Evolutionary conservation across 192 early-diverging fungal species (phyloP), one percentile per base, ranked within the genome.

Genomic region (Linnemannia schmuckeri): DNA sequence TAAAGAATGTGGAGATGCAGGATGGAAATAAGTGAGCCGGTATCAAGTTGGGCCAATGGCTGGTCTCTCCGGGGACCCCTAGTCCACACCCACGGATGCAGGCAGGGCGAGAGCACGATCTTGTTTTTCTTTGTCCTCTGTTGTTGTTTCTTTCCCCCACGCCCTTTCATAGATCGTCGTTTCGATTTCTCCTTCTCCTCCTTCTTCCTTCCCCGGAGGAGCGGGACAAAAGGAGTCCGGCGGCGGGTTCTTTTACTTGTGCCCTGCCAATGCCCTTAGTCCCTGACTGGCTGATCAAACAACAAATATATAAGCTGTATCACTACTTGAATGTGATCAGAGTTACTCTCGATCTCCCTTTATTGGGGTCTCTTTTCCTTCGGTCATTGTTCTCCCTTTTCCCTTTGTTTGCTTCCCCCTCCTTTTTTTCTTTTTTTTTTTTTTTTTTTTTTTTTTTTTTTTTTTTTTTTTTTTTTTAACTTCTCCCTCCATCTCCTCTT

Each of bases 31-130:
- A 30, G 27, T 13, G 61, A 33, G 33, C 61, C 61, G 61, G 61
- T 30, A 30, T 44, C 10, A 30, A 46, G 37, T 46, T 46, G n/a
- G 42, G 40, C 30, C 41, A 74, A 74, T 47, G 15, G 41, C 44
- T 74, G 61, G 61, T 30, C 61, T 66, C 61, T 66, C 61, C 61
- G 61, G 61, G 30, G 61, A 66, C 61, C 61, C 61, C 61, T 66
- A 18, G 6, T 38, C 71, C 35, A 24, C 20, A 24, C 37, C 74
- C 61, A 66, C 61, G 61, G 61, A 33, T 33, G 61, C 49, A 52
- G 49, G 49, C 0, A 52, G 49, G 49, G 4, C 49, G 49, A 52
- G 49, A 52, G 18, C 61, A 66, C 30, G 61, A 66, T 66, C 61
- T 66, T 15, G 12, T 27, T 66, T 66, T 52, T 44, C 6, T 12